phyloP scores from a whole-genome alignment of 306 rosid genomes.

The barrel medic (Medicago truncatula) region DNA sequence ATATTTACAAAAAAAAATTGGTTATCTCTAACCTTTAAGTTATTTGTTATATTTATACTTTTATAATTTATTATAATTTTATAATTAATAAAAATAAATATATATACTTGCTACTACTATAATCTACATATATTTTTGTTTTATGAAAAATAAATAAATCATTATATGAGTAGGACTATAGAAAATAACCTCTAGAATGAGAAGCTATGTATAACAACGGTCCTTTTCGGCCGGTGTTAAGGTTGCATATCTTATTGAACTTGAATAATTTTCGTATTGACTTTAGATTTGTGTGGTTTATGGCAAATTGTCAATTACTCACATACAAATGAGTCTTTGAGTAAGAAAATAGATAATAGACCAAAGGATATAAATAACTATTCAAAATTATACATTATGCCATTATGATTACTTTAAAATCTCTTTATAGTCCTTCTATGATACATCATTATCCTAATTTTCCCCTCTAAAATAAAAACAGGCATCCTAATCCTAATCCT shows the following conservation, averaged over 20 bases:
- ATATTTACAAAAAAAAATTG: not conserved
- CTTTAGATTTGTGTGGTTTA: constrained; percentile 9
- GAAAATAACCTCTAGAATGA: constrained; percentile 21
- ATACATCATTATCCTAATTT: too few species aligned
- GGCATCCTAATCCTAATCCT: too few species aligned
- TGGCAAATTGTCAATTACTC: not conserved
- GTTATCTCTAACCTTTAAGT: not conserved
- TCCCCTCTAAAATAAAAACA: too few species aligned
- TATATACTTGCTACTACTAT: too few species aligned
- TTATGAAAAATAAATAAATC: too few species aligned
- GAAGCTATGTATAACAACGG: not conserved
- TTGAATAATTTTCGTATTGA: not conserved
- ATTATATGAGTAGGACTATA: not conserved
- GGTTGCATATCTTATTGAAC: not conserved
- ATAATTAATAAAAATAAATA: not conserved
- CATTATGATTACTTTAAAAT: not conserved
- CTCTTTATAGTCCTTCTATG: too few species aligned
- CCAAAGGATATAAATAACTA: not conserved
- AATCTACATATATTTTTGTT: not conserved
- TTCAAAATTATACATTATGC: not conserved
- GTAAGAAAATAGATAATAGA: not conserved
- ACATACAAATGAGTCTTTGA: too few species aligned
- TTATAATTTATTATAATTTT: not conserved
- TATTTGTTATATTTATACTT: not conserved
- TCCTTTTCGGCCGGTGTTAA: not conserved